Percentiles rank a stretch among this genome's conserved stretches.
Evolutionary conservation across 768 basidiomycete species (phyloP).

Genomic region (Saitozyma podzolica): DNA sequence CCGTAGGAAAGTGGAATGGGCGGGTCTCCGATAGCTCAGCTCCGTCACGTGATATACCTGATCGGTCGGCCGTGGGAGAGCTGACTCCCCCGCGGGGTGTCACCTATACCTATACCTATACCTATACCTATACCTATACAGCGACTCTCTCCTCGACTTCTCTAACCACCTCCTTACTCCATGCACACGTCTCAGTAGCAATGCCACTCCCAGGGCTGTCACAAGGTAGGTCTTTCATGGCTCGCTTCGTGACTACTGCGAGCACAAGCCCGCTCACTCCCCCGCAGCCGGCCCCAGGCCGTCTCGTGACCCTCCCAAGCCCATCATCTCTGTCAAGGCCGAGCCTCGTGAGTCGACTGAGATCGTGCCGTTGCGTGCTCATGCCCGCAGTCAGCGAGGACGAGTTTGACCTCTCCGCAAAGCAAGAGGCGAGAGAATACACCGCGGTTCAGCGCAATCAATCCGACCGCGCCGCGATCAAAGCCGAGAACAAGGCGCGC

Average conservation of each 20-base stretch:
- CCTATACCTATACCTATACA: too few species aligned
- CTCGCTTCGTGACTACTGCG: not conserved
- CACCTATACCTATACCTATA: too few species aligned
- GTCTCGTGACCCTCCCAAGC: not conserved
- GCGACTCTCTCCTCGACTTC: not conserved
- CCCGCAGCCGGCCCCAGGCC: not conserved
- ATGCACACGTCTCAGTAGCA: not conserved
- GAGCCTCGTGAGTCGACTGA: constrained; percentile 22
- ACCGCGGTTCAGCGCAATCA: constrained; percentile 8
- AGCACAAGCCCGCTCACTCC: not conserved
- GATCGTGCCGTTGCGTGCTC: not conserved
- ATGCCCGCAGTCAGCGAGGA: constrained; percentile 26
- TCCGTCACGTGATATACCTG: too few species aligned
- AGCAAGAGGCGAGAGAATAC: constrained; percentile 22
- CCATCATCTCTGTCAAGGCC: constrained; percentile 16
- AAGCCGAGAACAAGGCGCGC: constrained; percentile 23
- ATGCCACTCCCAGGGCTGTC: too few species aligned
- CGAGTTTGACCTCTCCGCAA: constrained; percentile 23
- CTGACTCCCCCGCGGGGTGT: too few species aligned
- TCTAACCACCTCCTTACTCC: not conserved
- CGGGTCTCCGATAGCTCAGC: too few species aligned
- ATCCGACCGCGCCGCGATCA: constrained; percentile 12
- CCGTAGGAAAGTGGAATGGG: too few species aligned
- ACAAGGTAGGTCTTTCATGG: not conserved
- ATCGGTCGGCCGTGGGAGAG: too few species aligned